These are phyloP conservation scores for Vaccinium darrowii DNA, from an alignment of 148 eudicot genomes.

Conservation along the genomic window DNA sequence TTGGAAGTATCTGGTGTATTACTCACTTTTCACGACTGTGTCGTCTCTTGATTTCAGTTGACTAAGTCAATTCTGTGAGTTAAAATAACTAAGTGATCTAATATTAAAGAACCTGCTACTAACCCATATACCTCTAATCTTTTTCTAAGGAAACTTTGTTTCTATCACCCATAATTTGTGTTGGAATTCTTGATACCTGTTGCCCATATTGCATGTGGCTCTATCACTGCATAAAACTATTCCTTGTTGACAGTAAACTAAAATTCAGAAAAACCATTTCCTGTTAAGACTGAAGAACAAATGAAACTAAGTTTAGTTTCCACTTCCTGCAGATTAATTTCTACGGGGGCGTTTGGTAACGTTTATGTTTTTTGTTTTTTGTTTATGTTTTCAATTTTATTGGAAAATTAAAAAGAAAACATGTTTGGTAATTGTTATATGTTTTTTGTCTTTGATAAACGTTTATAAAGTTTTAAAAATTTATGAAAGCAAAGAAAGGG, in stretches of 20 bases:
- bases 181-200: not conserved
- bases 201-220: not conserved
- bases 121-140: not conserved
- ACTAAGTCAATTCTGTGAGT: not conserved
- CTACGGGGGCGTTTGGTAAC: too few species aligned
- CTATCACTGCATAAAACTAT: not conserved
- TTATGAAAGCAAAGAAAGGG: too few species aligned
- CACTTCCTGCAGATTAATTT: not conserved
- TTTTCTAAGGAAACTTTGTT: not conserved
- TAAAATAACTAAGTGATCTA: not conserved
- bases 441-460: too few species aligned
- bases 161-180: too few species aligned
- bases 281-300: not conserved
- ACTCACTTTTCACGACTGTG: not conserved
- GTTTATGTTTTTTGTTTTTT: too few species aligned
- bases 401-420: too few species aligned
- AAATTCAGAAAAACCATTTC: not conserved
- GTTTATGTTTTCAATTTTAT: too few species aligned
- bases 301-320: not conserved
- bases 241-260: not conserved
- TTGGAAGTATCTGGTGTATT: not conserved
- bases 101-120: conserved; percentile 2
- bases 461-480: too few species aligned
- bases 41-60: not conserved
- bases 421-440: too few species aligned